phyloP scores from a whole-genome alignment of 2,329 filamentous ascomycete species.

The Calonectria henricotiae region DNA sequence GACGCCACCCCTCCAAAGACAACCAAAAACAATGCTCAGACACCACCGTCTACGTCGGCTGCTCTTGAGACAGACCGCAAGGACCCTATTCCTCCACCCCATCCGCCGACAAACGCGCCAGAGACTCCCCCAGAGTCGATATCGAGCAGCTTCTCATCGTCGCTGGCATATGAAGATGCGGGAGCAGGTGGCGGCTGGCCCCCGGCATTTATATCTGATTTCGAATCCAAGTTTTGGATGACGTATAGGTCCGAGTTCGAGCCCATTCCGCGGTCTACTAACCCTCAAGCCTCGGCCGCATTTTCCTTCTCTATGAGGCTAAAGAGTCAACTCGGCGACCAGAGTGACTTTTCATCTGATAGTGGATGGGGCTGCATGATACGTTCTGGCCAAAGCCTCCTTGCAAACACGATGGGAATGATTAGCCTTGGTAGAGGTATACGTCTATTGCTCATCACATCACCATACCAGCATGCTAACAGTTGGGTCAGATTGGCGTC shows the following conservation, averaged over 20 bases:
- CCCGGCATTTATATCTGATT: conserved; percentile 87
- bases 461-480: conserved; percentile 33
- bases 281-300: conserved; percentile 78
- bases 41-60: conserved; percentile 45
- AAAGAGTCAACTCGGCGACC: conserved; percentile 84
- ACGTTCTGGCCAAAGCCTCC: conserved; percentile 90
- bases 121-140: conserved; percentile 67
- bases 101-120: conserved; percentile 54
- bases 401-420: conserved; percentile 87
- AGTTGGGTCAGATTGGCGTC: conserved; percentile 78
- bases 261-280: conserved; percentile 83
- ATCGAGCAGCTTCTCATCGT: conserved; percentile 69
- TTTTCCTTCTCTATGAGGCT: conserved; percentile 90
- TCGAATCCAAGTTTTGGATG: conserved; percentile 95
- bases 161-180: conserved; percentile 66
- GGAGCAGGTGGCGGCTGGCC: conserved; percentile 80
- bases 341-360: conserved; percentile 90
- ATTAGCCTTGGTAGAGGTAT: conserved; percentile 85
- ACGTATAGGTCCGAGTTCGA: conserved; percentile 93
- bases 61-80: conserved; percentile 36
- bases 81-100: conserved; percentile 43
- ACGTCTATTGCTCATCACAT: conserved; percentile 35
- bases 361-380: conserved; percentile 99
- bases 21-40: conserved; percentile 43
- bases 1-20: conserved; percentile 40